Base-by-base conservation (phyloP, 2,329 filamentous ascomycete species). In the Grosmannia huntii region DNA sequence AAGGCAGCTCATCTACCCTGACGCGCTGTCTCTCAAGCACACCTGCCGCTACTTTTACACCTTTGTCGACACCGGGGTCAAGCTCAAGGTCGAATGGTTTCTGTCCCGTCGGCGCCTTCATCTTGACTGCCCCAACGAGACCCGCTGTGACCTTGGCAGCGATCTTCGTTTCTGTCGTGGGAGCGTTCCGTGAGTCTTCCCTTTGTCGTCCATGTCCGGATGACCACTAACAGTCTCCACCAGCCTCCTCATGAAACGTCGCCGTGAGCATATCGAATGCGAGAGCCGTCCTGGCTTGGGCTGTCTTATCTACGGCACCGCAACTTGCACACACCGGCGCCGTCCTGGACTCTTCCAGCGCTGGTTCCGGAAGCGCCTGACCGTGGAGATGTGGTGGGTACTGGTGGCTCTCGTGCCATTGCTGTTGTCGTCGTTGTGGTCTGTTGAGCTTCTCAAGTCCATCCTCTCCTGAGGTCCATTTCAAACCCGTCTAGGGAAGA, bases 1-100 rank as follows among this genome's bases (percentile, higher is more conserved):
- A 36, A 67, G 74, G 12, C 73, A 80, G 57, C 80, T 89, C 60
- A 78, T 78, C 36, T 89, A 89, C 61, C 86, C 86, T 0, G 85
- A 89, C 61, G 85, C 86, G 0, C 75, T 89, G 1, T 85, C 84
- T 0, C 72, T 89, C 19, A 88, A 88, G 65, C 84, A 88, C 66
- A 80, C 80, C 23, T 83, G 72, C 65, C 76, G 77, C 59, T 76
- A 86, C 65, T 84, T 89, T 68, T 84, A 83, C 70, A 65, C 68
- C 53, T 69, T 87, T 1, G 83, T 88, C 61, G 77, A 84, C 67
- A 89, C 85, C 0, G 83, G 82, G 41, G 73, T 88, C 33, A 69
- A 75, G 31, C 73, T 87, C 51, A 87, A 88, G 66, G 78, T 89
- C 14, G 78, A 80, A 59, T 89, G 86, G 86, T 74, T 89, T 5